Evolutionary conservation across 805 yeast species (phyloP).

Genomic region (Metschnikowia gelsemii): DNA sequence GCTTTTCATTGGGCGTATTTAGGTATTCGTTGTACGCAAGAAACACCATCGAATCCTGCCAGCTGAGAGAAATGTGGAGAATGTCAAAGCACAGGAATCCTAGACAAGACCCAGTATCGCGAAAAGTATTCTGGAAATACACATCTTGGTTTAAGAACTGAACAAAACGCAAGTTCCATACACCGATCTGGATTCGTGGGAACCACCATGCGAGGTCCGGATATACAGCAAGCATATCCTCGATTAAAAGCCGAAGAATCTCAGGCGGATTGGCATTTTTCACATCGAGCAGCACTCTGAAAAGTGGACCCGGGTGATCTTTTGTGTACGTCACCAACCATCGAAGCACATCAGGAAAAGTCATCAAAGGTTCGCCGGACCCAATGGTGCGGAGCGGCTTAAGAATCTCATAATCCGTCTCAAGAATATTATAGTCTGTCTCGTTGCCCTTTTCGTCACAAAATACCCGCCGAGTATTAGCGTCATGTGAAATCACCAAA

Average conservation of each 20-base stretch:
- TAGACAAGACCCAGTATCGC: not conserved
- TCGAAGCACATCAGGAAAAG: constrained; percentile 31
- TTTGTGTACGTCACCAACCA: constrained; percentile 32
- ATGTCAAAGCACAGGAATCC: constrained; percentile 34
- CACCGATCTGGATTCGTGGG: constrained; percentile 37
- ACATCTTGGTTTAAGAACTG: constrained; percentile 41
- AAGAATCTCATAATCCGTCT: constrained; percentile 31
- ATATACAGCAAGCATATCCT: constrained; percentile 30
- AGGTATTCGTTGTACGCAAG: constrained; percentile 38
- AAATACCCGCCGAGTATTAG: constrained; percentile 38
- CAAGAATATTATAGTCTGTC: constrained; percentile 34
- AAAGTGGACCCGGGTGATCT: constrained; percentile 15
- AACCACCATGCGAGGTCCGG: constrained; percentile 39
- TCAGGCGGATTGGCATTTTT: constrained; percentile 40
- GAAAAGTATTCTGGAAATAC: constrained; percentile 30
- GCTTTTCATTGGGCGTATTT: constrained; percentile 20
- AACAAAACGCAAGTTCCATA: constrained; percentile 41
- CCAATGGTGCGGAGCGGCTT: constrained; percentile 26
- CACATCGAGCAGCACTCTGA: constrained; percentile 40
- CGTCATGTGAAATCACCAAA: constrained; percentile 42
- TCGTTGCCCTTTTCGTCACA: constrained; percentile 35
- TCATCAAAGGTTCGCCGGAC: constrained; percentile 34
- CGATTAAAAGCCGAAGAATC: constrained; percentile 29
- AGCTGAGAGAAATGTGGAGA: constrained; percentile 35
- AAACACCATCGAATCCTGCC: constrained; percentile 34